Evolutionary conservation across 1,139 yeast species (phyloP), one percentile per base, ranked within the genome.

Genomic region (Hyphopichia khmerensis): DNA sequence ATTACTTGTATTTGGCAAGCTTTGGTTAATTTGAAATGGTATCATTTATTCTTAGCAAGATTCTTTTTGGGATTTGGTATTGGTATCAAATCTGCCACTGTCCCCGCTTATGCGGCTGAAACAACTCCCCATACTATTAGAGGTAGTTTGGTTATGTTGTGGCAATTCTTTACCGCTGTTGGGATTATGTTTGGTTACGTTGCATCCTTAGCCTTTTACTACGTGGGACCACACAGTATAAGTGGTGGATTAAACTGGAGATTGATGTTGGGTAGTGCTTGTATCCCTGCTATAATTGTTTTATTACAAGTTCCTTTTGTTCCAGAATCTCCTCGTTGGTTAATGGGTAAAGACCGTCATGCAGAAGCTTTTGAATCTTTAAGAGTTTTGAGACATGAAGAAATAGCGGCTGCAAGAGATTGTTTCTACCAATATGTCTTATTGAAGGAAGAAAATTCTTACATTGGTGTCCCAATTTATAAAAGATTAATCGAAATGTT

Each of bases 391-490:
- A 65, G 87, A 49, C 64, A 60, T 40, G 64, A 68, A 43, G 68
- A 65, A 32, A 59, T 82, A 14, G 75, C 77, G 50, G 87, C 87
- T 11, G 86, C 86, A 5, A 71, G 86, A 49, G 87, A 82, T 57
- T 62, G 79, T 39, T 83, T 80, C 62, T 81, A 83, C 66, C 83
- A 82, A 57, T 70, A 74, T 47, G 73, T 77, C 16, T 65, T 80
- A 53, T 73, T 48, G 84, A 82, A 56, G 85, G 80, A 57, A 72
- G 91, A 84, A 63, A 77, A 75, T 42, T 76, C 83, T 14, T 73
- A 81, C 54, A 72, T 71, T 24, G 62, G 64, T 32, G 60, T 74
- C 43, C 82, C 90, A 39, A 75, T 83, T 44, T 68, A 69, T 58
- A 65, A 62, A 53, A 76, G 82, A 56, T 40, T 78, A 39, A 64